A percentile compares a stretch with the other conserved stretches of the same genome.
These are phyloP conservation scores for Penicillium desertorum DNA, from an alignment of 495 filamentous ascomycete species.

Conservation along the genomic window DNA sequence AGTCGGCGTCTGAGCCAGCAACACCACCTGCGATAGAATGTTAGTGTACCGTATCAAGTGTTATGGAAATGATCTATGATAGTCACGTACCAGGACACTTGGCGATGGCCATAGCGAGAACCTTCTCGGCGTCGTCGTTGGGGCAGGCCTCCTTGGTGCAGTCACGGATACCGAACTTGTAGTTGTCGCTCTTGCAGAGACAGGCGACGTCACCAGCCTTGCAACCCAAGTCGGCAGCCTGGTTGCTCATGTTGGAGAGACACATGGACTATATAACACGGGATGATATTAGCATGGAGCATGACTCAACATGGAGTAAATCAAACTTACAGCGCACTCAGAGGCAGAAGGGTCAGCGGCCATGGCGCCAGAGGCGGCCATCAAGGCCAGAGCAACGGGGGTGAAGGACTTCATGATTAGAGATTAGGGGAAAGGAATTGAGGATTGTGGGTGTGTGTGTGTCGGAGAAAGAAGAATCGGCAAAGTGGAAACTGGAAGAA, in stretches of 20 bases:
- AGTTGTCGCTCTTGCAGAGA: constrained; percentile 68
- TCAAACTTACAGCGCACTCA: constrained; percentile 40
- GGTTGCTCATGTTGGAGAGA: constrained; percentile 67
- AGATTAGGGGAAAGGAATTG: constrained; percentile 1
- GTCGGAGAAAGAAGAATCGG: neutral
- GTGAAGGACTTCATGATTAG: constrained; percentile 44
- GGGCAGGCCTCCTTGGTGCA: constrained; percentile 69
- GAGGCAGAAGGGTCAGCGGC: constrained; percentile 29
- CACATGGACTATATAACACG: constrained; percentile 58
- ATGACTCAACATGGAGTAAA: neutral
- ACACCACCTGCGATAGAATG: constrained; percentile 12
- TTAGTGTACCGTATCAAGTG: neutral
- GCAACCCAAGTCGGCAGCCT: constrained; percentile 63
- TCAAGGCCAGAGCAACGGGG: constrained; percentile 34
- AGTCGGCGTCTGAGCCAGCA: constrained; percentile 12
- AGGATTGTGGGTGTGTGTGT: neutral
- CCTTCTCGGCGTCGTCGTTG: constrained; percentile 40
- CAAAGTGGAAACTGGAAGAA: constrained; percentile 2
- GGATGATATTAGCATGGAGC: constrained; percentile 12
- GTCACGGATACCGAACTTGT: constrained; percentile 74
- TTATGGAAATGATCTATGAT: neutral
- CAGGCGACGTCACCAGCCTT: constrained; percentile 55
- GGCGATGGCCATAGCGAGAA: constrained; percentile 37
- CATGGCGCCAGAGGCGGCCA: constrained; percentile 35
- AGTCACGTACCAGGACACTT: constrained; percentile 33